phyloP scores from a whole-genome alignment of 805 yeast species.

The Danielia oregonensis region DNA sequence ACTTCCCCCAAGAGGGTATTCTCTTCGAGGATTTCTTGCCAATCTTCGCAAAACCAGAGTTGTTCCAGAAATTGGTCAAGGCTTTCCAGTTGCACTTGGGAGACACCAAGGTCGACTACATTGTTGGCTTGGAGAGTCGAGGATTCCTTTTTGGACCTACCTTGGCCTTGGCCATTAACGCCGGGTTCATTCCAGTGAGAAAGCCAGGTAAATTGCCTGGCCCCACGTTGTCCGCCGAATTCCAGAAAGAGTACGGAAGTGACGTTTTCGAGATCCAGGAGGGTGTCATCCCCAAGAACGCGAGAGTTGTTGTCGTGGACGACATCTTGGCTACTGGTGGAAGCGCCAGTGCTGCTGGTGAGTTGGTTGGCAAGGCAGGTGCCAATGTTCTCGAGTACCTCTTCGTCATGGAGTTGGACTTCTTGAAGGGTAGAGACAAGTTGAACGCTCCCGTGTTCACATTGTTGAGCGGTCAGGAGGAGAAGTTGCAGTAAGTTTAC shows the following conservation, averaged over 20 bases:
- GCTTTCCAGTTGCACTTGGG: slow-evolving; percentile 78
- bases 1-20: slow-evolving; percentile 91
- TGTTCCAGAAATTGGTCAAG: slow-evolving; percentile 75
- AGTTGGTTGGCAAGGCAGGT: slow-evolving; percentile 61
- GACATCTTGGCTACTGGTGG: slow-evolving; percentile 99
- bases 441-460: slow-evolving; percentile 87
- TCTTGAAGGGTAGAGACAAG: slow-evolving; percentile 89
- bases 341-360: slow-evolving; percentile 91
- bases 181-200: slow-evolving; percentile 93
- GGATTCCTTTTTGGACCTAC: slow-evolving; percentile 97
- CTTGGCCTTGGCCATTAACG: slow-evolving; percentile 81
- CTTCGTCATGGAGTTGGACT: slow-evolving; percentile 92
- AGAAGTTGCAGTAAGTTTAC: too few species aligned
- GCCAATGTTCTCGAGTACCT: slow-evolving; percentile 76
- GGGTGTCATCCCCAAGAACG: slow-evolving; percentile 73
- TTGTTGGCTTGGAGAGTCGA: slow-evolving; percentile 94
- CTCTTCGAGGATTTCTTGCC: slow-evolving; percentile 96
- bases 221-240: slow-evolving; percentile 63
- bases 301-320: slow-evolving; percentile 84
- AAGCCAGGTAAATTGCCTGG: slow-evolving; percentile 97
- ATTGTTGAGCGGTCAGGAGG: slow-evolving; percentile 76
- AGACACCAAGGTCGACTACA: slow-evolving; percentile 69
- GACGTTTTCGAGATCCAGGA: slow-evolving; percentile 88
- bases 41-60: slow-evolving; percentile 75
- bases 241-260: slow-evolving; percentile 87